Percentiles rank a stretch among this genome's conserved stretches.
Evolutionary conservation across 73 alveolate genomes (phyloP).

Genomic region (Paramecium biaurelia): DNA sequence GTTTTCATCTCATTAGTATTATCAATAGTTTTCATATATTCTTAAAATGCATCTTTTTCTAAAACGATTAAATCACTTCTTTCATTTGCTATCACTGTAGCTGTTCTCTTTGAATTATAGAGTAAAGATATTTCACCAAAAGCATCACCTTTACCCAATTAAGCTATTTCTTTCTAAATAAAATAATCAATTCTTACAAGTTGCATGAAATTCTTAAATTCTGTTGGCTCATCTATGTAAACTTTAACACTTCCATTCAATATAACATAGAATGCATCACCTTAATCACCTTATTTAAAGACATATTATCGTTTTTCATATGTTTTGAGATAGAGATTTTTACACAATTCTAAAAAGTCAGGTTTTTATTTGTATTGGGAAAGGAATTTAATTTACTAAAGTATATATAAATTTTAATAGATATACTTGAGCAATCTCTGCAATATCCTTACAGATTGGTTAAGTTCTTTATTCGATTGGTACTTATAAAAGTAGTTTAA

Average conservation of each 20-base stretch:
- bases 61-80: slow-evolving; percentile 49
- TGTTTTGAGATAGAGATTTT: slow-evolving; percentile 52
- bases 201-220: slow-evolving; percentile 60
- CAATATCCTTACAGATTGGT: neutral
- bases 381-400: slow-evolving; percentile 55
- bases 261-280: slow-evolving; percentile 65
- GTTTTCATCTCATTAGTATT: slow-evolving; percentile 31
- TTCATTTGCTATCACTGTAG: slow-evolving; percentile 58
- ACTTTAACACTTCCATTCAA: slow-evolving; percentile 64
- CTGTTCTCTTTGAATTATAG: slow-evolving; percentile 61
- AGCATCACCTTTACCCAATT: slow-evolving; percentile 58
- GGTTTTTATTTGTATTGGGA: slow-evolving; percentile 44
- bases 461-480: neutral
- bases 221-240: slow-evolving; percentile 65
- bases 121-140: slow-evolving; percentile 63
- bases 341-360: slow-evolving; percentile 62
- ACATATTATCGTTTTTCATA: slow-evolving; percentile 49
- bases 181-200: neutral
- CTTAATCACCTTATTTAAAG: slow-evolving; percentile 61
- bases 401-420: neutral
- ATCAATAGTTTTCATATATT: slow-evolving; percentile 23
- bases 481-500: neutral
- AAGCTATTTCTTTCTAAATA: slow-evolving; percentile 57
- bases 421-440: neutral
- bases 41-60: slow-evolving; percentile 62